A percentile compares a stretch with the other conserved stretches of the same genome.
Conservation (phyloP, 108 stramenopile genomes). For the Nitzschia sp. region DNA sequence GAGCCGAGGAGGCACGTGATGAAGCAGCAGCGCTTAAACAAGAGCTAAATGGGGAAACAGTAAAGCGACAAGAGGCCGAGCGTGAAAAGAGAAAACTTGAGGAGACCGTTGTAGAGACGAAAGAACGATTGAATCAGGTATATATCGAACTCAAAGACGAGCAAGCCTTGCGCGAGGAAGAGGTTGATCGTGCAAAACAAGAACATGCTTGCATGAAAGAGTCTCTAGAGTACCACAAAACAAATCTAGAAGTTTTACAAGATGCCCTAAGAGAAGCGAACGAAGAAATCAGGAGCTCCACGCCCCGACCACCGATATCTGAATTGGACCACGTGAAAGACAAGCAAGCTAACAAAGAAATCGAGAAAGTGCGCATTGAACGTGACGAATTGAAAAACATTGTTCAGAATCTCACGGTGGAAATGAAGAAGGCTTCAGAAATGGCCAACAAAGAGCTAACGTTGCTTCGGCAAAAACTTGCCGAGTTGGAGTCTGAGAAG, state of each 20-base stretch:
- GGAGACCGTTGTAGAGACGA: neutral
- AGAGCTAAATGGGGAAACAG: neutral
- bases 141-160: conserved; percentile 4
- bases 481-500: neutral
- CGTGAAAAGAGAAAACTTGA: neutral
- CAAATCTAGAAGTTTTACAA: conserved; percentile 1
- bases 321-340: no score
- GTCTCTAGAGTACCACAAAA: conserved; percentile 8
- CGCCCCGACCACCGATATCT: neutral
- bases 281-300: neutral
- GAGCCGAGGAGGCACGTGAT: neutral
- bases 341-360: neutral
- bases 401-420: neutral
- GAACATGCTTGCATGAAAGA: neutral
- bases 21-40: neutral
- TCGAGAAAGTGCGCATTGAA: neutral
- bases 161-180: conserved; percentile 3
- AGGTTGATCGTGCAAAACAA: neutral
- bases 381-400: neutral
- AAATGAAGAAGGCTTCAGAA: neutral
- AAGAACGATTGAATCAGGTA: neutral
- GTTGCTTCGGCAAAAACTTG: neutral
- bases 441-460: neutral
- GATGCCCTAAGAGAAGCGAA: conserved; percentile 5
- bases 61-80: neutral